phyloP scores from a whole-genome alignment of 768 basidiomycete species.

The Agaricus sinodeliciosus region DNA sequence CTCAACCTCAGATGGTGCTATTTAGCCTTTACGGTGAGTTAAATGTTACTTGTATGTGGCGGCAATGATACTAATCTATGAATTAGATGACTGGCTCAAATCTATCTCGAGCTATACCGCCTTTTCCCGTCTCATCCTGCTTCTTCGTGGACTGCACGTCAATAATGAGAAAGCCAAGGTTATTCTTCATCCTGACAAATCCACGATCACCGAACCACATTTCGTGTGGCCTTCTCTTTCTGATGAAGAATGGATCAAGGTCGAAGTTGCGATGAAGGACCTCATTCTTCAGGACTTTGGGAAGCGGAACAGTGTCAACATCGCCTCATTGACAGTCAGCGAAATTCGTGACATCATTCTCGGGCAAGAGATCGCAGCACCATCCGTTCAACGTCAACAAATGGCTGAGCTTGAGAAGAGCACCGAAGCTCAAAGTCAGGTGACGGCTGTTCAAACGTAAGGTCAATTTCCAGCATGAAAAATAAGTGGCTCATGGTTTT shows the following conservation, averaged over 20 bases:
- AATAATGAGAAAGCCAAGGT: conserved; percentile 99
- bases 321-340: conserved; percentile 92
- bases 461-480: conserved; percentile 15
- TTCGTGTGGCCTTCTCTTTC: conserved; percentile 94
- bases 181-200: conserved; percentile 94
- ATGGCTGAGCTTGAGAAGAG: conserved; percentile 99
- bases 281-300: conserved; percentile 96
- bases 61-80: conserved; percentile 1
- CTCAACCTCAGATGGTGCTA: conserved; percentile 98
- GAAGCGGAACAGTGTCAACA: conserved; percentile 98
- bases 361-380: conserved; percentile 96
- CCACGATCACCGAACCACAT: conserved; percentile 93
- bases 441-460: conserved; percentile 91
- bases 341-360: conserved; percentile 98
- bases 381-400: conserved; percentile 94
- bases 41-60: no score
- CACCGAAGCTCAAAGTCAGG: conserved; percentile 87
- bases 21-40: conserved; percentile 89
- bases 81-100: conserved; percentile 93
- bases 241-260: conserved; percentile 98
- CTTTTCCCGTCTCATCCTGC: conserved; percentile 95
- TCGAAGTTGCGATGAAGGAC: conserved; percentile 98
- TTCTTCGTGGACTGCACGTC: conserved; percentile 94
- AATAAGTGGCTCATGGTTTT: conserved; percentile 10
- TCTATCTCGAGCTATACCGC: conserved; percentile 98